Base-by-base conservation (phyloP, 257 asterid species). In the Solanum ossicruentum region DNA sequence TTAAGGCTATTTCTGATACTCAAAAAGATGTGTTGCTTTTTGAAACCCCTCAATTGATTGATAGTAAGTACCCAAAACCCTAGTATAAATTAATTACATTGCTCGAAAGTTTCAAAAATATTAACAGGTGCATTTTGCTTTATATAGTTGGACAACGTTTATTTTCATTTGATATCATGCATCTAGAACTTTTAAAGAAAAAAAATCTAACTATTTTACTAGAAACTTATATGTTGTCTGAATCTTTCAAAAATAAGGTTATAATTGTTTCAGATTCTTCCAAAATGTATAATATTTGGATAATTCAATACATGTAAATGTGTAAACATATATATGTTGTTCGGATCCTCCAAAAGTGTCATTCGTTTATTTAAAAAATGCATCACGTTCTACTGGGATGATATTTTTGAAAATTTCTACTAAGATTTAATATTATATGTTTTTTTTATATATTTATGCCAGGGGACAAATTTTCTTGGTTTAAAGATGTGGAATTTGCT, bases 401-500 rank as follows among this genome's bases (percentile, higher is more conserved):
- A 11, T 12, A 61, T 61, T 61, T 21, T 61, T 61, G 9, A 61
- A 61, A 61, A 23, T 23, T 23, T 7, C 41, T 23, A 6, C 1
- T 23, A 23, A 3, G 17, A 63, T 11, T 65, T 28, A 28, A 66
- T 66, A 7, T 65, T 65, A 7, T 85, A 2, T 61, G 3, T 13
- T 1, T 52, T 32, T 12, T 15, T 63, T 36, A 36, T 23, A 13
- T 23, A 65, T 54, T 65, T 85, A 16, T 45, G 65, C 61, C 80
- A 89, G 92, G 95, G 82, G 95, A 94, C 81, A 88, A 84, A 83
- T 92, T 94, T 91, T 84, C 93, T 66, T 94, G 98, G 98, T 52
- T 91, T 84, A 93, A 90, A 69, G 97, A 94, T 84, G 89, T 89
- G 20, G 98, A 93, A 85, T 93, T 94, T 82, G 92, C 91, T 23